Conservation (phyloP, 805 yeast genomes). For the Torulaspora microellipsoides region DNA sequence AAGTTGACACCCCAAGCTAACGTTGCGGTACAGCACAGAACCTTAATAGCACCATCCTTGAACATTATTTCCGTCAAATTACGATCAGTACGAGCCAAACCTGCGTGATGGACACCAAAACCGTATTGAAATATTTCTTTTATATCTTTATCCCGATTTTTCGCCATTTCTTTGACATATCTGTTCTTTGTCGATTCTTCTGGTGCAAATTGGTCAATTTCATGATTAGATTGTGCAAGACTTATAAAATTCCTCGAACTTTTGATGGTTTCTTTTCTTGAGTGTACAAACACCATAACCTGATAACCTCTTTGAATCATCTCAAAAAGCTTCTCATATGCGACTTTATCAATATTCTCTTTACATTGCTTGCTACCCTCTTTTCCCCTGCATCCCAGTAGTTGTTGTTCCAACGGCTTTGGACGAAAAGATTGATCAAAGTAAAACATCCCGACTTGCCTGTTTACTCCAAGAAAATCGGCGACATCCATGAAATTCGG, state of each 20-base stretch:
- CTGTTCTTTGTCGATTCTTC: conserved; percentile 29
- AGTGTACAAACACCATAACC: conserved; percentile 95
- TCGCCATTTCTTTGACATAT: conserved; percentile 59
- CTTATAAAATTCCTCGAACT: conserved; percentile 70
- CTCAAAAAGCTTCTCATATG: conserved; percentile 71
- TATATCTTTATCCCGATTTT: conserved; percentile 71
- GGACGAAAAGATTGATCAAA: conserved; percentile 94
- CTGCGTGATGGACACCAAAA: conserved; percentile 96
- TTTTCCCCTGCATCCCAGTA: conserved; percentile 82
- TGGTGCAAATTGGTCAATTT: conserved; percentile 42
- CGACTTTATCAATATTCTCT: conserved; percentile 67
- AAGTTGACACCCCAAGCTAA: conserved; percentile 99
- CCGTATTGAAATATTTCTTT: conserved; percentile 77
- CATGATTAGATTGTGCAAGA: conserved; percentile 60
- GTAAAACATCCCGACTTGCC: conserved; percentile 87
- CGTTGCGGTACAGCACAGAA: conserved; percentile 92
- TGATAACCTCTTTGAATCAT: conserved; percentile 70
- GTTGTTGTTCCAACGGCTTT: conserved; percentile 83
- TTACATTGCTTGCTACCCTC: conserved; percentile 66
- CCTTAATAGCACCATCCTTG: conserved; percentile 77
- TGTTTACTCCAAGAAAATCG: conserved; percentile 86
- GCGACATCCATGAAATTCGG: conserved; percentile 93
- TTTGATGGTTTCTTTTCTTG: conserved; percentile 86
- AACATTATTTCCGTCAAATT: conserved; percentile 87
- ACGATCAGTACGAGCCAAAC: conserved; percentile 88